These are phyloP conservation scores for Neoboletus magnificus DNA, from an alignment of 768 basidiomycete species.

Conservation along the genomic window DNA sequence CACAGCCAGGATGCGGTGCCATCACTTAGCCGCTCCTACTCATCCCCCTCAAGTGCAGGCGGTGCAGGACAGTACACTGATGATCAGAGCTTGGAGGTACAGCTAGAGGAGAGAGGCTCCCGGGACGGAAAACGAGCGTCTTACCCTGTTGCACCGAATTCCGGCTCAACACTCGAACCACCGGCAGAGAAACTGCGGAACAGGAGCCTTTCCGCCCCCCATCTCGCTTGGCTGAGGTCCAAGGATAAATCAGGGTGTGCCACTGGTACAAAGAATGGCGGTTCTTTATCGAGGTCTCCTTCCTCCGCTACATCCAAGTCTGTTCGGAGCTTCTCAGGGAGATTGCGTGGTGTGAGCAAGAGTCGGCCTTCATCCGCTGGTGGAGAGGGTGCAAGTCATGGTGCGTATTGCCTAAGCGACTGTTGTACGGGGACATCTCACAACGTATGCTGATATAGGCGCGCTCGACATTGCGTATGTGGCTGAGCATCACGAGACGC, in stretches of 20 bases:
- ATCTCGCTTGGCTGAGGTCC: slow-evolving; percentile 54
- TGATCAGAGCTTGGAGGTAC: neutral
- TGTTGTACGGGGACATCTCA: neutral
- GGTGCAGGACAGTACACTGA: neutral
- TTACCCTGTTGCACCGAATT: slow-evolving; percentile 11
- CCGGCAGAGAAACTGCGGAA: slow-evolving; percentile 30
- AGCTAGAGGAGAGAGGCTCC: slow-evolving; percentile 2
- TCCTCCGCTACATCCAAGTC: slow-evolving; percentile 12
- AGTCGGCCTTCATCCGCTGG: slow-evolving; percentile 15
- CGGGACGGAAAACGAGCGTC: slow-evolving; percentile 22
- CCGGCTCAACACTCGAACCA: slow-evolving; percentile 9
- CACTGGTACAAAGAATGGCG: slow-evolving; percentile 9
- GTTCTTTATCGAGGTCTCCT: slow-evolving; percentile 9
- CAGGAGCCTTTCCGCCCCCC: slow-evolving; percentile 59
- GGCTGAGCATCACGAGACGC: slow-evolving; percentile 82
- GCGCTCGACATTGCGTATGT: slow-evolving; percentile 48
- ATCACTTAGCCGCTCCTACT: slow-evolving; percentile 30
- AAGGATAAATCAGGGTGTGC: slow-evolving; percentile 19
- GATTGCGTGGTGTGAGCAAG: slow-evolving; percentile 20
- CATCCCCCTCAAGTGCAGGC: slow-evolving; percentile 24
- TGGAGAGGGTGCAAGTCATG: slow-evolving; percentile 9
- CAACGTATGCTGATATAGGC: slow-evolving; percentile 8
- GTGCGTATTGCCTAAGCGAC: slow-evolving; percentile 10
- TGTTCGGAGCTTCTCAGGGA: slow-evolving; percentile 22
- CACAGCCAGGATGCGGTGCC: slow-evolving; percentile 74